These are phyloP conservation scores for Trametes polyzona DNA, from an alignment of 1,284 basidiomycete species.

Conservation along the genomic window DNA sequence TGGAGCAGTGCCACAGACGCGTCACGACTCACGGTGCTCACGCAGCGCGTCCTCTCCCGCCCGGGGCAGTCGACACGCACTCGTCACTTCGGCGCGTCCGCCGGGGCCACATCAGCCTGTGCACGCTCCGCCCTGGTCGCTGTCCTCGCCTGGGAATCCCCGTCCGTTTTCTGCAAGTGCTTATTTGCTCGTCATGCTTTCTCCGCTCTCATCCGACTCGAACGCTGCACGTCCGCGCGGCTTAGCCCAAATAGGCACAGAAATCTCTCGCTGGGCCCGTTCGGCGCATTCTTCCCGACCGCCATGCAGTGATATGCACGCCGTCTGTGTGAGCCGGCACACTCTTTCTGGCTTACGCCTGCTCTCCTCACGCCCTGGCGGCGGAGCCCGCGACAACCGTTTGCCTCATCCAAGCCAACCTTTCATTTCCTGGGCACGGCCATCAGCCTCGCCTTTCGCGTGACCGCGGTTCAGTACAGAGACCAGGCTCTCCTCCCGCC, in stretches of 20 bases:
- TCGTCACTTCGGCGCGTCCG: not conserved
- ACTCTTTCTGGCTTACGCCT: constrained; percentile 9
- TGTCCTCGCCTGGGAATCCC: constrained; percentile 2
- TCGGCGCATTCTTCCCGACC: constrained; percentile 10
- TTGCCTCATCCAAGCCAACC: constrained; percentile 6
- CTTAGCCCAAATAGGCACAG: constrained; percentile 17
- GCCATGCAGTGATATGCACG: not conserved
- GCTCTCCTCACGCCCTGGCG: not conserved
- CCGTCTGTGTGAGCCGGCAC: constrained; percentile 13
- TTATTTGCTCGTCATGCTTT: constrained; percentile 9
- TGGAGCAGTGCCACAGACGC: constrained; percentile 8
- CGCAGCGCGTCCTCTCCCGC: not conserved
- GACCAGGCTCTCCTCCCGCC: constrained; percentile 5
- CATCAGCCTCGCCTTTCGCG: constrained; percentile 17
- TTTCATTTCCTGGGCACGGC: not conserved
- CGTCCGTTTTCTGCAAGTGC: constrained; percentile 11
- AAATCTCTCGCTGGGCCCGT: constrained; percentile 19
- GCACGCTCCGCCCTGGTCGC: not conserved
- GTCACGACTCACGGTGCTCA: not conserved
- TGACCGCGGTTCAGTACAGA: constrained; percentile 10
- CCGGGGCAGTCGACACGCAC: not conserved
- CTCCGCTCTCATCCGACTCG: constrained; percentile 5
- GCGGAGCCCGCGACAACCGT: constrained; percentile 8
- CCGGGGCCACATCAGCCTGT: constrained; percentile 2
- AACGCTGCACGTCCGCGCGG: constrained; percentile 2